phyloP scores from a whole-genome alignment of 75 land plant genomes.

The Sequoiadendron giganteum region DNA sequence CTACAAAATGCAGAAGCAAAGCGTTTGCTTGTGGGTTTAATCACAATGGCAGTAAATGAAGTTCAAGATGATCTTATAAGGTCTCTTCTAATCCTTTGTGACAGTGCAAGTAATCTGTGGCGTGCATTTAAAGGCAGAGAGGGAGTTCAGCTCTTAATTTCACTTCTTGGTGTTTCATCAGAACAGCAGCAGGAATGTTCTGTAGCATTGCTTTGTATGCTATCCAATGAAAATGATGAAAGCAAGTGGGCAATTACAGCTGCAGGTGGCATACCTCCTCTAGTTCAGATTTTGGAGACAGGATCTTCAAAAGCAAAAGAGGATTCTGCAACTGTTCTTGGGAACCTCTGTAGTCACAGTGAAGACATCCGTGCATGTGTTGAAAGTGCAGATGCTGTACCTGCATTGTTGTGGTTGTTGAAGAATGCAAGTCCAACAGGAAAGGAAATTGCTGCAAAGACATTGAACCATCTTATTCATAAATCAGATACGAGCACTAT shows the following conservation, averaged over 20 bases:
- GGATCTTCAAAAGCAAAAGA: conserved; percentile 96
- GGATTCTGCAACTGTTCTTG: conserved; percentile 89
- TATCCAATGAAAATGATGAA: conserved; percentile 92
- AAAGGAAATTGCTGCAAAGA: conserved; percentile 89
- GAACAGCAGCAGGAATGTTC: conserved; percentile 99
- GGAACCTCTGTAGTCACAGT: conserved; percentile 97
- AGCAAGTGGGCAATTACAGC: conserved; percentile 99
- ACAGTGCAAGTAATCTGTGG: conserved; percentile 72
- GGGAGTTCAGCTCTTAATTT: conserved; percentile 93
- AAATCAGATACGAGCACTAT: conserved; percentile 96
- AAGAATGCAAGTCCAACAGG: conserved; percentile 93
- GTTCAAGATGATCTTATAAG: conserved; percentile 78
- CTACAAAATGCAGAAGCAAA: conserved; percentile 83
- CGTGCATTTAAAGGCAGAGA: conserved; percentile 91
- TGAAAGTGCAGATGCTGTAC: conserved; percentile 99
- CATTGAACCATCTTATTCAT: conserved; percentile 86
- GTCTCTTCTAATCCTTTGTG: conserved; percentile 70
- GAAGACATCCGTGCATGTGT: conserved; percentile 98
- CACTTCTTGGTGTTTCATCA: conserved; percentile 90
- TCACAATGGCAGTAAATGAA: conserved; percentile 88
- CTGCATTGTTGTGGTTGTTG: conserved; percentile 91
- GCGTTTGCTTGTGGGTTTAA: conserved; percentile 85
- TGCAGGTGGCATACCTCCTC: conserved; percentile 98
- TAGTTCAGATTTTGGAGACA: conserved; percentile 93
- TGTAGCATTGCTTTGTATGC: conserved; percentile 83